phyloP scores from a whole-genome alignment of 352 stramenopile genomes.

The Salisapilia sapeloensis region DNA sequence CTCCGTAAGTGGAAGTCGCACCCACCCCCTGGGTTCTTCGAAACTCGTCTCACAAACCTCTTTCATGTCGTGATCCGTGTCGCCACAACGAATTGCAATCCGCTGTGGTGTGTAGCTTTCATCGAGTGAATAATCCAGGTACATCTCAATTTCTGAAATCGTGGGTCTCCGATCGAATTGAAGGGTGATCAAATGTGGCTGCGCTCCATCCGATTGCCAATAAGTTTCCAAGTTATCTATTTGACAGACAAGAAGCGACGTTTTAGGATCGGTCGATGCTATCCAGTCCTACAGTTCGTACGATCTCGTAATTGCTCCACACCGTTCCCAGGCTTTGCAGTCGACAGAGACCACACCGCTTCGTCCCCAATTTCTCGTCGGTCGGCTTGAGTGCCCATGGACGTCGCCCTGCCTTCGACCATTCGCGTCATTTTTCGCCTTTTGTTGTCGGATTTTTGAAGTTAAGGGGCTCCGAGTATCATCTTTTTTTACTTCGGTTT shows the following conservation, averaged over 20 bases:
- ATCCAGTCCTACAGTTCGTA: slow-evolving; percentile 11
- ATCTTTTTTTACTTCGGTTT: too few species aligned
- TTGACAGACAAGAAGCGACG: not conserved
- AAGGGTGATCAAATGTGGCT: slow-evolving; percentile 96
- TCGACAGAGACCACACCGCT: slow-evolving; percentile 91
- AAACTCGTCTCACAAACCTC: slow-evolving; percentile 87
- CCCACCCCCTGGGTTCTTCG: slow-evolving; percentile 88
- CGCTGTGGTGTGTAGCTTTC: slow-evolving; percentile 98
- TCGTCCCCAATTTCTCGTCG: slow-evolving; percentile 70
- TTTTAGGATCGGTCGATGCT: too few species aligned
- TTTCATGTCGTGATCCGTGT: slow-evolving; percentile 91
- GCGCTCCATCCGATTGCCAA: slow-evolving; percentile 90
- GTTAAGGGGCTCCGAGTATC: too few species aligned
- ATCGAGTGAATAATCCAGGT: slow-evolving; percentile 95
- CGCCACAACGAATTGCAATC: slow-evolving; percentile 84
- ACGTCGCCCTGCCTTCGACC: too few species aligned
- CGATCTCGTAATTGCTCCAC: slow-evolving; percentile 93
- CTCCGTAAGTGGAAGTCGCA: slow-evolving; percentile 75
- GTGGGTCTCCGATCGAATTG: slow-evolving; percentile 92
- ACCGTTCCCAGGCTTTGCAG: slow-evolving; percentile 94
- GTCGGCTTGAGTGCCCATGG: too few species aligned
- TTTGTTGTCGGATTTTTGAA: too few species aligned
- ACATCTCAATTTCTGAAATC: slow-evolving; percentile 90
- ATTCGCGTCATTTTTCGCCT: too few species aligned
- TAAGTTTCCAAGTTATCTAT: slow-evolving; percentile 92